Evolutionary conservation across 1,284 basidiomycete genomes (phyloP).

Genomic region (Takashimella koratensis): DNA sequence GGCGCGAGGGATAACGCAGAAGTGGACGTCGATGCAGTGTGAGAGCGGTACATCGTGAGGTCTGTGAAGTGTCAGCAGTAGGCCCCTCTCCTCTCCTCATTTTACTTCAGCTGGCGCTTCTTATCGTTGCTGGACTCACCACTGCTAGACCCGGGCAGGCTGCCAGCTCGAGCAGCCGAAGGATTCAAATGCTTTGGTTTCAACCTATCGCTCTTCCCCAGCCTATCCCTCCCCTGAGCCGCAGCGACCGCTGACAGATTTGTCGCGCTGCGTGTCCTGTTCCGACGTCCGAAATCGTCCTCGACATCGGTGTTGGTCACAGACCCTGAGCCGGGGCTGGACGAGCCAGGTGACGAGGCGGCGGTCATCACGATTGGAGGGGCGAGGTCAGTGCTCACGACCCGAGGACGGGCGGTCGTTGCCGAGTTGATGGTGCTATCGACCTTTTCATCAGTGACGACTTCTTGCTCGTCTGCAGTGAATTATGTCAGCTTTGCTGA

Average conservation of each 20-base stretch:
- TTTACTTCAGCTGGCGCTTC: too few species aligned
- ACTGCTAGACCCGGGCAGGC: constrained; percentile 15
- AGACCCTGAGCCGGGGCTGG: constrained; percentile 9
- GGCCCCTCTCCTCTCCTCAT: too few species aligned
- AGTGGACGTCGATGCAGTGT: constrained; percentile 23
- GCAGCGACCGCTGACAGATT: neutral
- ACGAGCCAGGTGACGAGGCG: neutral
- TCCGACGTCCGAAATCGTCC: neutral
- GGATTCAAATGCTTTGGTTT: constrained; percentile 41
- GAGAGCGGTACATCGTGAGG: constrained; percentile 10
- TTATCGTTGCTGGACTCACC: constrained; percentile 1
- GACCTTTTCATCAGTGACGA: neutral
- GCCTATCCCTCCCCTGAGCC: neutral
- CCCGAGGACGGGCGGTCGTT: neutral
- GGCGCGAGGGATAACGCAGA: constrained; percentile 52
- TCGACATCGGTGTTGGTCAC: neutral
- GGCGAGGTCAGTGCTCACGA: neutral
- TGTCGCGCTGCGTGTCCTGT: neutral
- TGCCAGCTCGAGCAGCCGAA: neutral
- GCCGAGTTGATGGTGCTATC: neutral
- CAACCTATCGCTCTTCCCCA: constrained; percentile 7
- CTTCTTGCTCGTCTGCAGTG: neutral
- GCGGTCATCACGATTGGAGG: neutral
- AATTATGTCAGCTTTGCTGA: neutral
- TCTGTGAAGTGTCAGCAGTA: too few species aligned